A percentile compares a stretch with the other conserved stretches of the same genome.
phyloP scores from a whole-genome alignment of 192 early-diverging fungal species.

The Coemansia sp. region DNA sequence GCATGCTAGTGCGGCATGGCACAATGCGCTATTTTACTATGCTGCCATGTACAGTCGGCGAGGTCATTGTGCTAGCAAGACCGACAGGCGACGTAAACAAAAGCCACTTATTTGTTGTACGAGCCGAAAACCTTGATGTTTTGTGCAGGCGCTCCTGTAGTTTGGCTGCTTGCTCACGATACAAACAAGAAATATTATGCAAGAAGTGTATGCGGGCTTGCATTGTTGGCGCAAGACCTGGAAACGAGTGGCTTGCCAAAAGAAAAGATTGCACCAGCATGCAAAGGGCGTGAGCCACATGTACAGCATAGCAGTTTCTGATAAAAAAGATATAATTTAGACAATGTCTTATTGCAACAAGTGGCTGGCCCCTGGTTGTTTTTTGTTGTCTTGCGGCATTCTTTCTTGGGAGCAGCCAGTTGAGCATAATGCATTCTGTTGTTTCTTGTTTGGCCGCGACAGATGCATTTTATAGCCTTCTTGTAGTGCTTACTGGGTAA shows the following conservation, averaged over 20 bases:
- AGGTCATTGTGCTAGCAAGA: neutral
- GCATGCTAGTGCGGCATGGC: neutral
- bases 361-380: conserved; percentile 4
- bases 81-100: neutral
- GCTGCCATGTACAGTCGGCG: neutral
- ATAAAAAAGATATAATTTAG: neutral
- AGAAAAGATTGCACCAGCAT: neutral
- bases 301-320: neutral
- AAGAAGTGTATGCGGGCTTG: neutral
- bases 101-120: neutral
- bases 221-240: neutral
- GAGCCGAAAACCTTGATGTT: neutral
- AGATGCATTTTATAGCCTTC: neutral
- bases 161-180: neutral
- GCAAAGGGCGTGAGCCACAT: neutral
- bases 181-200: neutral
- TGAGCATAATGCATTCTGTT: neutral
- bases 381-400: neutral
- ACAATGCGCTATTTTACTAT: neutral
- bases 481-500: neutral
- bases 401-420: neutral
- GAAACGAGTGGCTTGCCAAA: conserved; percentile 2
- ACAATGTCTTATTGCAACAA: neutral
- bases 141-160: neutral
- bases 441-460: neutral